Conservation (phyloP, 1,284 basidiomycete genomes). For the Fomes fomentarius region DNA sequence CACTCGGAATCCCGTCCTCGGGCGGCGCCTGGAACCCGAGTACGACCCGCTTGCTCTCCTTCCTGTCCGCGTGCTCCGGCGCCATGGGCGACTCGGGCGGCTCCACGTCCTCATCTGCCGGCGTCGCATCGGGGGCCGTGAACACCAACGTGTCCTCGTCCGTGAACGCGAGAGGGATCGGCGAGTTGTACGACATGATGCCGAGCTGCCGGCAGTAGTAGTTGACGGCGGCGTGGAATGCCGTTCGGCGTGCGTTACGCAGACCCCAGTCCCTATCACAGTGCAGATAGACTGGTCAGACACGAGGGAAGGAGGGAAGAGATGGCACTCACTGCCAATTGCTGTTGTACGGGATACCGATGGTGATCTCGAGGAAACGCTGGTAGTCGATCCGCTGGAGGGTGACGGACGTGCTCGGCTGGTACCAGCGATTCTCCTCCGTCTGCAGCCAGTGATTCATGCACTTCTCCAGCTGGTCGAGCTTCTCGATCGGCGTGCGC, state of each 20-base stretch:
- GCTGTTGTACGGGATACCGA: conserved; percentile 67
- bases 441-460: conserved; percentile 75
- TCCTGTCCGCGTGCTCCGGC: conserved; percentile 2
- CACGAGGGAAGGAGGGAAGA: background rate
- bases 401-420: conserved; percentile 63
- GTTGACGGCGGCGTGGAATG: conserved; percentile 76
- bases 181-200: conserved; percentile 60
- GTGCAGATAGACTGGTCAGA: background rate
- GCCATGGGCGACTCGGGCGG: conserved; percentile 12
- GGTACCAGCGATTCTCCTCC: conserved; percentile 77
- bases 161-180: conserved; percentile 57
- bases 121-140: conserved; percentile 21
- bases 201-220: conserved; percentile 70
- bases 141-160: conserved; percentile 42
- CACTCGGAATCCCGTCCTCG: conserved; percentile 25
- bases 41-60: conserved; percentile 14
- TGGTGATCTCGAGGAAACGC: conserved; percentile 65
- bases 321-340: conserved; percentile 31
- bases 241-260: conserved; percentile 61
- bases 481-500: conserved; percentile 69
- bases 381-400: conserved; percentile 67
- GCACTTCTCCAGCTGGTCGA: conserved; percentile 65
- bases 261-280: conserved; percentile 60
- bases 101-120: conserved; percentile 28
- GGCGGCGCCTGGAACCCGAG: conserved; percentile 29